Conservation (phyloP, 2,329 filamentous ascomycete genomes). For the Colletotrichum tanaceti region DNA sequence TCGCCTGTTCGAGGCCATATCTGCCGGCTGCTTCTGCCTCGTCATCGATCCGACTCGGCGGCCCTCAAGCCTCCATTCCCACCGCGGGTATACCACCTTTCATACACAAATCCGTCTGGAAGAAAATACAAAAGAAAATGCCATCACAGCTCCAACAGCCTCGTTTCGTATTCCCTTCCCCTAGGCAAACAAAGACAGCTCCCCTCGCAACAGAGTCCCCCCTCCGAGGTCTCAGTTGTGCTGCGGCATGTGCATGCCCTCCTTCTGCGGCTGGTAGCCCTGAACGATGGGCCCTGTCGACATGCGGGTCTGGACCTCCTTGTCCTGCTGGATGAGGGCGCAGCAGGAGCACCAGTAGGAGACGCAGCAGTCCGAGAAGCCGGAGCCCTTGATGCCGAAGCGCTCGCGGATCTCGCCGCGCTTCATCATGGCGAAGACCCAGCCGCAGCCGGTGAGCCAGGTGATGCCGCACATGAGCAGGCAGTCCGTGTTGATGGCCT, state of each 20-base stretch:
- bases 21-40: background rate
- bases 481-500: slow-evolving; percentile 57
- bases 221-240: slow-evolving; percentile 19
- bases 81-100: slow-evolving; percentile 32
- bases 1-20: background rate
- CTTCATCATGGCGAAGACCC: slow-evolving; percentile 63
- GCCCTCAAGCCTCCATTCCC: background rate
- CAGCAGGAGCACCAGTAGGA: slow-evolving; percentile 69
- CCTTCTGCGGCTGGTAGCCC: slow-evolving; percentile 53
- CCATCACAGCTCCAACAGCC: background rate
- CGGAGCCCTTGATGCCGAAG: slow-evolving; percentile 64
- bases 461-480: slow-evolving; percentile 54
- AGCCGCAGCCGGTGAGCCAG: slow-evolving; percentile 56
- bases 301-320: slow-evolving; percentile 57
- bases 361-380: slow-evolving; percentile 62
- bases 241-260: slow-evolving; percentile 53
- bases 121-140: background rate
- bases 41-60: background rate
- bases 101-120: slow-evolving; percentile 2
- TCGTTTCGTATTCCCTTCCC: background rate
- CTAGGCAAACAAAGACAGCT: background rate
- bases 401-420: slow-evolving; percentile 64
- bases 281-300: slow-evolving; percentile 46
- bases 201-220: too few relatives aligned
- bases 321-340: slow-evolving; percentile 67